Conservation (phyloP, 306 rosid species). For the Cicer chorassanicum region DNA sequence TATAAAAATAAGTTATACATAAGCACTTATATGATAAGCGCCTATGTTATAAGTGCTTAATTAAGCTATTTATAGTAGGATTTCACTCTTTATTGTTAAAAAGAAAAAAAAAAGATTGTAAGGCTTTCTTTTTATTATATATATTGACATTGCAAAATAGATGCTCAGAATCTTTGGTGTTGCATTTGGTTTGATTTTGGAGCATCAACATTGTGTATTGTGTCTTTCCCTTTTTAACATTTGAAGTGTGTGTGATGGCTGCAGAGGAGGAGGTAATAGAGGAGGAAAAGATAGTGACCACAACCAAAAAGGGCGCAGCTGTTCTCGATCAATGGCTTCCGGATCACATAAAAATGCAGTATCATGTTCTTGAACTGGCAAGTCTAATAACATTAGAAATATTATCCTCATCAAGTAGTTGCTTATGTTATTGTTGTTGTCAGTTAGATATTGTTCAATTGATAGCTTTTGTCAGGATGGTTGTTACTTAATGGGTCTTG, state of each 20-base stretch:
- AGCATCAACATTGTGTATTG: not conserved
- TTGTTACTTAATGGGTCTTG: not conserved
- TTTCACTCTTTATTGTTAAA: too few species aligned
- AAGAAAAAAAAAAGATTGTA: not conserved
- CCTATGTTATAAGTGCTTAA: too few species aligned
- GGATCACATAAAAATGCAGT: constrained; percentile 67
- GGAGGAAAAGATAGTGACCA: constrained; percentile 71
- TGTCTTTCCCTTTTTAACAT: constrained; percentile 14
- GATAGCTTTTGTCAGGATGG: constrained; percentile 17
- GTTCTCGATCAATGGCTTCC: constrained; percentile 91
- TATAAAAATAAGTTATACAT: too few species aligned
- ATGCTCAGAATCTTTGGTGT: not conserved
- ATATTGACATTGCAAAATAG: constrained; percentile 3
- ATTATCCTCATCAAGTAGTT: not conserved
- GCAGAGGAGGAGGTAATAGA: constrained; percentile 50
- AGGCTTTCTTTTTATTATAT: not conserved
- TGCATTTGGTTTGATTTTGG: constrained; percentile 4
- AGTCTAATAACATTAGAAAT: constrained; percentile 37
- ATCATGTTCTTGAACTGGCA: constrained; percentile 83
- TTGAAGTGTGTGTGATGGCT: constrained; percentile 33
- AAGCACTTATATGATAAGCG: too few species aligned
- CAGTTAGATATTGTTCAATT: constrained; percentile 11
- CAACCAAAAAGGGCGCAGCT: constrained; percentile 87
- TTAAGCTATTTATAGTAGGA: too few species aligned
- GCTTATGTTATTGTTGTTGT: not conserved